Evolutionary conservation across 495 filamentous ascomycete genomes (phyloP), one percentile per base, ranked within the genome.

Genomic region (Lepidopterella palustris): DNA sequence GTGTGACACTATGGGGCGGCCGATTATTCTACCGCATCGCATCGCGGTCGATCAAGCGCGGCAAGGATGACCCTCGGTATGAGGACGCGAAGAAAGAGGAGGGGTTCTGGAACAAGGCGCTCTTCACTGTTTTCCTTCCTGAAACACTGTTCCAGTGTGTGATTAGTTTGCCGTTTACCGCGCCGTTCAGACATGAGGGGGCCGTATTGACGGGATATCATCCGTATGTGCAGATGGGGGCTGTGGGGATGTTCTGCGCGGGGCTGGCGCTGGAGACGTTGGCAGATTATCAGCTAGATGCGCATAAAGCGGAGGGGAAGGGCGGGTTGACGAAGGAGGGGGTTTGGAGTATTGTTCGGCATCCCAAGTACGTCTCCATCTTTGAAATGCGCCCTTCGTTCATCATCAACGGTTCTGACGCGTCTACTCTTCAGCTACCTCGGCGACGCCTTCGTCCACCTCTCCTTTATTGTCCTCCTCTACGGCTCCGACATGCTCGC

Each of bases 321-420:
- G 76, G 60, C 29, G 71, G 28, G 28, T 68, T 80, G 49, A 77
- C 76, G 53, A 73, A 74, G 21, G 74, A 80, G 26, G 80, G 81
- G 1, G 80, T 85, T 15, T 83, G 81, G 81, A 79, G 80, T 53
- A 69, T 84, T 39, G 80, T 84, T 8, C 71, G 82, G 27, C 80
- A 84, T 71, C 82, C 82, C 0, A 83, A 84, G 82, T 84, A 71
- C 68, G 80, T 74, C 24, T 53, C 25, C 1, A 1, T 8, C 24
- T 13, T 10, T 42, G 18, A 11, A 10, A 42, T 42, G 35, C 35
- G 13, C 10, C 13, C 18, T 15, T 13, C 35, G 13, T 11, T 42
- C 13, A 15, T 15, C 3, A 42, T 13, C 18, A 10, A 35, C 18
- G 35, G 3, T 11, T 42, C 35, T 42, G 18, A 42, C 18, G 3